Conservation (phyloP, 495 filamentous ascomycete genomes). For the Aspergillus mulundensis region DNA sequence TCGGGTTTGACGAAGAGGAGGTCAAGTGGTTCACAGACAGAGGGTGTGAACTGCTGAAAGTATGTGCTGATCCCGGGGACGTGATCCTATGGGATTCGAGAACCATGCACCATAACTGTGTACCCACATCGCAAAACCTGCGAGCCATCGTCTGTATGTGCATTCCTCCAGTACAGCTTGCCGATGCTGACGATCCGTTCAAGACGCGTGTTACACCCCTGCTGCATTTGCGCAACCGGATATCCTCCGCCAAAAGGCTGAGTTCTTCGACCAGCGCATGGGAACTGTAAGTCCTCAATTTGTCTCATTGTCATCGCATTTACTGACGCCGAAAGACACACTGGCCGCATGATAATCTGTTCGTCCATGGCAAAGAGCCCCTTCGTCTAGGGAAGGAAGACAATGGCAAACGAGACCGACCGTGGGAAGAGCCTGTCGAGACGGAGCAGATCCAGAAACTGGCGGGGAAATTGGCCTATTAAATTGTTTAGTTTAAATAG, state of each 20-base stretch:
- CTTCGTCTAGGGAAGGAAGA: background rate
- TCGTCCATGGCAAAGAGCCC: background rate
- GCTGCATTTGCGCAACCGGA: background rate
- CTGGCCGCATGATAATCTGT: background rate
- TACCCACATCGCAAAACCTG: background rate
- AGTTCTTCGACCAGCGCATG: background rate
- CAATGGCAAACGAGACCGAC: background rate
- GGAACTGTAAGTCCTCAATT: background rate
- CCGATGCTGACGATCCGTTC: background rate
- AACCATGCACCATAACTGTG: slow-evolving; percentile 29
- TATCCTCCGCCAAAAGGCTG: background rate
- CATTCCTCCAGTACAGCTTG: background rate
- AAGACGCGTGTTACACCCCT: background rate
- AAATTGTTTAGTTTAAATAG: background rate
- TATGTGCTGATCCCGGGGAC: slow-evolving; percentile 35
- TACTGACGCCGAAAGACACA: too few relatives aligned
- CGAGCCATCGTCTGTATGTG: background rate
- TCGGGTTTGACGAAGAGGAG: slow-evolving; percentile 32
- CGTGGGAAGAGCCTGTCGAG: background rate
- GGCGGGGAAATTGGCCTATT: background rate
- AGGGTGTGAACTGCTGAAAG: slow-evolving; percentile 32
- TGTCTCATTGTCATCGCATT: too few relatives aligned
- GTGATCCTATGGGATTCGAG: slow-evolving; percentile 41
- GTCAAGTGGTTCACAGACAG: slow-evolving; percentile 32
- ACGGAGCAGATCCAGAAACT: background rate